Conservation (phyloP, 2,329 filamentous ascomycete genomes). For the Plectosphaerella sp. region DNA sequence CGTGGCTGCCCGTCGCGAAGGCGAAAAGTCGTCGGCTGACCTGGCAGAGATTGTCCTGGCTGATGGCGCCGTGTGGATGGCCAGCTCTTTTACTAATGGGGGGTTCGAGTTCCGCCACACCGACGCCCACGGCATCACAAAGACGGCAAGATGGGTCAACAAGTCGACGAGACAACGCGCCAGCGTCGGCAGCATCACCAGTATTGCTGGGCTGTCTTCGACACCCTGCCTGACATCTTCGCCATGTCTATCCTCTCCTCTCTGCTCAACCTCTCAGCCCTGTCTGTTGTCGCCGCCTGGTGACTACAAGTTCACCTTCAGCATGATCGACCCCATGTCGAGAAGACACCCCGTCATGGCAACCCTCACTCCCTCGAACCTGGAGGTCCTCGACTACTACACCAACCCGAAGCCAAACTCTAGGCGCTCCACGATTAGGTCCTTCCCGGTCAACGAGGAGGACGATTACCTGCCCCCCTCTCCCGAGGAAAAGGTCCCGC, state of each 20-base stretch:
- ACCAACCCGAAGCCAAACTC: slow-evolving; percentile 47
- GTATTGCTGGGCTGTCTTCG: slow-evolving; percentile 7
- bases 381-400: slow-evolving; percentile 69
- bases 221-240: no score
- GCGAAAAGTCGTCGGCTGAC: slow-evolving; percentile 43
- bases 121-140: slow-evolving; percentile 52
- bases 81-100: slow-evolving; percentile 40
- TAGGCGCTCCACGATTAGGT: slow-evolving; percentile 16
- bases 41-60: slow-evolving; percentile 62
- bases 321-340: slow-evolving; percentile 65
- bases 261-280: no score
- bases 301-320: slow-evolving; percentile 67
- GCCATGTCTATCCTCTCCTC: no score
- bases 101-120: slow-evolving; percentile 62
- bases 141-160: slow-evolving; percentile 67
- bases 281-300: slow-evolving; percentile 14
- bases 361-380: slow-evolving; percentile 55
- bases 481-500: slow-evolving; percentile 6
- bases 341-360: slow-evolving; percentile 73
- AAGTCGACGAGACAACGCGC: slow-evolving; percentile 22
- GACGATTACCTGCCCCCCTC: not conserved
- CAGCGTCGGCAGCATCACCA: slow-evolving; percentile 12
- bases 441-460: not conserved
- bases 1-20: slow-evolving; percentile 47
- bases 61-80: slow-evolving; percentile 57